Evolutionary conservation across 2,329 filamentous ascomycete genomes (phyloP).

Genomic region (Apiospora koreana): DNA sequence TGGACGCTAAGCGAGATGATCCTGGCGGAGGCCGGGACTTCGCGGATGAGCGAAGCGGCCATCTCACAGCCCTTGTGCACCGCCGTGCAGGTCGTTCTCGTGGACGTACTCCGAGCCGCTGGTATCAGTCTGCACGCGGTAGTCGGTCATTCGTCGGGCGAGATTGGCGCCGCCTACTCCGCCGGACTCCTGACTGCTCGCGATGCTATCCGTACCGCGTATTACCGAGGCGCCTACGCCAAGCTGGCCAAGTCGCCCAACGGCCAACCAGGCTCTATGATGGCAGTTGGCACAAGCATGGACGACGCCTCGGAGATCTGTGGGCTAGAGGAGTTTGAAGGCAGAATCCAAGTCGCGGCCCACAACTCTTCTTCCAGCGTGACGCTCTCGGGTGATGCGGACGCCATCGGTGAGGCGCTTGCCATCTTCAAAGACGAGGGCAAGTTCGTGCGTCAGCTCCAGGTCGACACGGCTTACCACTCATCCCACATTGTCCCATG

Average conservation of each 20-base stretch:
- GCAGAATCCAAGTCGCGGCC: conserved; percentile 15
- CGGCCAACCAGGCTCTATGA: conserved; percentile 1
- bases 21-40: background rate
- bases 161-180: conserved; percentile 45
- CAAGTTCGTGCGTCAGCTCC: conserved; percentile 3
- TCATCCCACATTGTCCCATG: conserved; percentile 19
- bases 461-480: conserved; percentile 22
- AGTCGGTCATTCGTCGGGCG: conserved; percentile 44
- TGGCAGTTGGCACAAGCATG: conserved; percentile 38
- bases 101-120: conserved; percentile 36
- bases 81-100: conserved; percentile 41
- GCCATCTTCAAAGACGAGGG: conserved; percentile 14
- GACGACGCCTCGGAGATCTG: conserved; percentile 12
- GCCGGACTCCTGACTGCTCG: conserved; percentile 34
- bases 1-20: no score
- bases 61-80: conserved; percentile 39
- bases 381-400: conserved; percentile 20
- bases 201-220: conserved; percentile 32
- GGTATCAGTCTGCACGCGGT: conserved; percentile 36
- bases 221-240: conserved; percentile 21
- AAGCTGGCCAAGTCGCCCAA: background rate
- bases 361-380: conserved; percentile 19
- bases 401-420: conserved; percentile 15
- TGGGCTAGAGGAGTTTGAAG: conserved; percentile 18
- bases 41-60: conserved; percentile 20